Evolutionary conservation across 345 rosid species (phyloP).

Genomic region (Corymbia maculata): DNA sequence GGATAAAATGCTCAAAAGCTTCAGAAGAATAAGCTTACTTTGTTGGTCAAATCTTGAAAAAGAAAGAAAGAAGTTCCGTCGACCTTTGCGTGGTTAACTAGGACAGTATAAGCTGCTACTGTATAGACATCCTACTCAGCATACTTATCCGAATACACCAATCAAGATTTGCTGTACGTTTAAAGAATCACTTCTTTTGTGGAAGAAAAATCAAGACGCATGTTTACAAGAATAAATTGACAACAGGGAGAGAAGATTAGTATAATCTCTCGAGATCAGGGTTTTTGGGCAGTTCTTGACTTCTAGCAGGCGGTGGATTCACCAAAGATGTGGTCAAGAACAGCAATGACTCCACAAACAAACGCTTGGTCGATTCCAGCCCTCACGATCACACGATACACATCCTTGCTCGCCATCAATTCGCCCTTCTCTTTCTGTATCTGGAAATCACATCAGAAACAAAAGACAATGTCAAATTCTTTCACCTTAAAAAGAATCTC

Average conservation of each 20-base stretch:
- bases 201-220: neutral
- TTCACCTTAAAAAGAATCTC: neutral
- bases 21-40: neutral
- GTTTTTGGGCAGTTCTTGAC: neutral
- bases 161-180: neutral
- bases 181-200: neutral
- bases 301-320: slow-evolving; percentile 62
- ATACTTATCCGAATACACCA: neutral
- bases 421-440: slow-evolving; percentile 31
- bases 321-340: slow-evolving; percentile 67
- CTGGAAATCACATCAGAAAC: neutral
- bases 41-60: neutral
- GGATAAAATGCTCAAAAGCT: neutral
- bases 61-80: neutral
- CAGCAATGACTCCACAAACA: slow-evolving; percentile 57
- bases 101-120: neutral
- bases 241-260: neutral
- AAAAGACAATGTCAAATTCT: neutral
- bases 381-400: slow-evolving; percentile 46
- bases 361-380: slow-evolving; percentile 64
- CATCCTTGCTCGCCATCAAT: slow-evolving; percentile 44
- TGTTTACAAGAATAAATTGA: neutral
- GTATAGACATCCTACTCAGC: neutral
- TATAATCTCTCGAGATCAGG: neutral
- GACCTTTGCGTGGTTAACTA: neutral